A percentile compares a stretch with the other conserved stretches of the same genome.
Evolutionary conservation across 331 rosid genomes (phyloP).

Genomic region (Phaseolus coccineus): DNA sequence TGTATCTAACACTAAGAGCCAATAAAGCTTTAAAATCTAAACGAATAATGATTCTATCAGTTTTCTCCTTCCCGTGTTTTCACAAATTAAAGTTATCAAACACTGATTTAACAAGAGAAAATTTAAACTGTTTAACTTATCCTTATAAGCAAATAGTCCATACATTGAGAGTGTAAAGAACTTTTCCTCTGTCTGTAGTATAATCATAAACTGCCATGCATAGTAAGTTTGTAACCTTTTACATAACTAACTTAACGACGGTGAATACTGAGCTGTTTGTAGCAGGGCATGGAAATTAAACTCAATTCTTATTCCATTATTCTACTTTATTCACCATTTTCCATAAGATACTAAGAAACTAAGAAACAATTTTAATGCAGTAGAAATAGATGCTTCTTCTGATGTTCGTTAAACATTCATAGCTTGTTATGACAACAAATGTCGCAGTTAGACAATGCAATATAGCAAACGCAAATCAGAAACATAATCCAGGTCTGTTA

Average conservation of each 20-base stretch:
- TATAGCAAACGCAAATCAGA: constrained; percentile 4
- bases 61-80: constrained; percentile 11
- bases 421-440: not conserved
- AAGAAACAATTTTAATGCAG: not conserved
- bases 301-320: not conserved
- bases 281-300: not conserved
- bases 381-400: not conserved
- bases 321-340: not conserved
- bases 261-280: not conserved
- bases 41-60: not conserved
- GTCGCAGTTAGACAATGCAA: not conserved
- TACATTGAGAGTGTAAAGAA: not conserved
- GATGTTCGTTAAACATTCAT: not conserved
- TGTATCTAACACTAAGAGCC: constrained; percentile 14
- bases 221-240: no score
- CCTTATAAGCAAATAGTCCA: not conserved
- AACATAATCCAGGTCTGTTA: not conserved
- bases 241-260: not conserved
- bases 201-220: not conserved
- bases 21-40: not conserved
- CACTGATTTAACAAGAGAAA: not conserved
- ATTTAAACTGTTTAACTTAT: not conserved
- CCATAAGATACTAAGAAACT: not conserved
- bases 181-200: not conserved
- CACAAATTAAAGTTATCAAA: constrained; percentile 23